A percentile compares a stretch with the other conserved stretches of the same genome.
phyloP scores from a whole-genome alignment of 1,139 yeast species.

The Taphrina deformans region DNA sequence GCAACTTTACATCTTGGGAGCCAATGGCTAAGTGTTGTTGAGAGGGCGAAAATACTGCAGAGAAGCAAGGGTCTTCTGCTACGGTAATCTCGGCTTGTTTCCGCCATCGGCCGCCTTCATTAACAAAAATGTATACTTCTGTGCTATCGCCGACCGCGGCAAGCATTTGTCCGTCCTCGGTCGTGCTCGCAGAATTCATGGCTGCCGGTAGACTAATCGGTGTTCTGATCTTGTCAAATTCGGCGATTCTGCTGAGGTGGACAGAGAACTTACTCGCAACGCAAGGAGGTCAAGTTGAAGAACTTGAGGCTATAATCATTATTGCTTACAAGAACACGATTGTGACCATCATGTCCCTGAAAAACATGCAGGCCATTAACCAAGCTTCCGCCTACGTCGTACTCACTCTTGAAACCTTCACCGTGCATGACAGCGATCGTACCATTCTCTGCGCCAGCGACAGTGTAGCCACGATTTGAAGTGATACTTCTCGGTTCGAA shows the following conservation, averaged over 20 bases:
- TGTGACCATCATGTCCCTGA: not conserved
- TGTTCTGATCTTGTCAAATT: not conserved
- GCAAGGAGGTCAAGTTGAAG: conserved; percentile 3
- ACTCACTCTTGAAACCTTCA: conserved; percentile 7
- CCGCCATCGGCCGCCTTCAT: conserved; percentile 17
- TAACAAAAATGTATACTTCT: conserved; percentile 24
- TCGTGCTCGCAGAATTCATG: conserved; percentile 35
- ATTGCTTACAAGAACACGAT: conserved; percentile 19
- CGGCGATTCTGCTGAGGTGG: not conserved
- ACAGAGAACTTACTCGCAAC: not conserved
- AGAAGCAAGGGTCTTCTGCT: conserved; percentile 27
- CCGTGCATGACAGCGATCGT: conserved; percentile 7
- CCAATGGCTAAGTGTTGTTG: conserved; percentile 18
- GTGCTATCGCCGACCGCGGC: conserved; percentile 36
- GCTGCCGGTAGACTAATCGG: conserved; percentile 20
- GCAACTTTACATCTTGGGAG: conserved; percentile 18
- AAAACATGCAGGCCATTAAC: conserved; percentile 25
- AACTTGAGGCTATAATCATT: conserved; percentile 23
- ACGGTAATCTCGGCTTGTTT: conserved; percentile 14
- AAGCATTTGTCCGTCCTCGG: conserved; percentile 33
- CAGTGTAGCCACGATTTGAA: conserved; percentile 19
- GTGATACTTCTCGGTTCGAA: conserved; percentile 25
- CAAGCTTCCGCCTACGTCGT: conserved; percentile 19
- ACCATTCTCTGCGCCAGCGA: conserved; percentile 30
- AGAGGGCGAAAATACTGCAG: conserved; percentile 22